Evolutionary conservation across 768 basidiomycete genomes (phyloP).

Genomic region (Xerocomus potaroensis): DNA sequence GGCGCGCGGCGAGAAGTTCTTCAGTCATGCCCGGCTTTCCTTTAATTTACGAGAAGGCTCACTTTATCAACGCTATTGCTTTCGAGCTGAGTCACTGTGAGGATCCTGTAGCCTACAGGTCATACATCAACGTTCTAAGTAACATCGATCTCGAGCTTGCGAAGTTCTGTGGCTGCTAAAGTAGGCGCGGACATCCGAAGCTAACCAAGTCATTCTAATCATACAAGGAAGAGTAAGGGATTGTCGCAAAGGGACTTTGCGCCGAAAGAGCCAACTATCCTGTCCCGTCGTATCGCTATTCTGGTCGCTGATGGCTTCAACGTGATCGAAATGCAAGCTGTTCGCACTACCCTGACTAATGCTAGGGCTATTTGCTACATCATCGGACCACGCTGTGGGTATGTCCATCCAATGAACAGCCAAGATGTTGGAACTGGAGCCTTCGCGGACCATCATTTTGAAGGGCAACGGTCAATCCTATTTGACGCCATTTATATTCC

Average conservation of each 20-base stretch:
- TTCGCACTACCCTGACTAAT: constrained; percentile 50
- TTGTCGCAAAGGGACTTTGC: constrained; percentile 58
- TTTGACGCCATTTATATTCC: constrained; percentile 83
- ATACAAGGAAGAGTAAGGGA: constrained; percentile 50
- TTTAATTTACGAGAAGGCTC: constrained; percentile 81
- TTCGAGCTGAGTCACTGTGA: constrained; percentile 87
- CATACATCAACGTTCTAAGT: constrained; percentile 63
- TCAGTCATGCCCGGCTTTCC: constrained; percentile 71
- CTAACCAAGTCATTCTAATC: constrained; percentile 46
- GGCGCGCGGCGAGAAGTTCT: constrained; percentile 69
- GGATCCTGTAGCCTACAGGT: constrained; percentile 64
- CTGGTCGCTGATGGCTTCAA: constrained; percentile 76
- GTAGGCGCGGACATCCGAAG: constrained; percentile 60
- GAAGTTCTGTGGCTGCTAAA: constrained; percentile 55
- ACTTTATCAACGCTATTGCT: constrained; percentile 63
- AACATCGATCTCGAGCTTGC: constrained; percentile 75
- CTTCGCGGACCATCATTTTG: constrained; percentile 65
- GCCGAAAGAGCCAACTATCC: constrained; percentile 55
- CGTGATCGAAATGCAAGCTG: constrained; percentile 48
- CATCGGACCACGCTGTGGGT: constrained; percentile 64
- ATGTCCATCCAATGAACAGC: constrained; percentile 34
- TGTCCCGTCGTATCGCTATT: constrained; percentile 70
- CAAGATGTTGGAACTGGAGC: constrained; percentile 30
- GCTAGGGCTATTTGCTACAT: constrained; percentile 57
- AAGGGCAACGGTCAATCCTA: constrained; percentile 75